Evolutionary conservation across 2,329 filamentous ascomycete genomes (phyloP), one percentile per base, ranked within the genome.

Genomic region (Nothomitra cinnamomea): DNA sequence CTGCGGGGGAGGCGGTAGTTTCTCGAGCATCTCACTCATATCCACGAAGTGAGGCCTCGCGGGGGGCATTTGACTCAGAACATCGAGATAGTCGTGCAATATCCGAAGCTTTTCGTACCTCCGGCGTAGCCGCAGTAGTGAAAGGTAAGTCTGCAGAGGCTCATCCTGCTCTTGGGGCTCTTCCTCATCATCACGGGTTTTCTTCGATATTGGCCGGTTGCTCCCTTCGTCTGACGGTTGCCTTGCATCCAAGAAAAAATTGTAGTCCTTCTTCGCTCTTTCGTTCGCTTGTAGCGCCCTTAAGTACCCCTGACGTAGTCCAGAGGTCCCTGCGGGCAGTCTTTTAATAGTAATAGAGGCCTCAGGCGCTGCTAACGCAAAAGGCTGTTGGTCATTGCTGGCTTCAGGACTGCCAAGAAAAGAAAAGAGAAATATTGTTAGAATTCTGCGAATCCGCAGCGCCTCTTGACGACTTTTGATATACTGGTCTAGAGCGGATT

Each of bases 221-320:
- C 57, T 58, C 54, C 55, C 3, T 15, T 53, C 35, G 21, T 60
- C 62, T 41, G 60, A 7, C 24, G 36, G 21, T 55, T 42, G 17
- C 56, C 58, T 57, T 17, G 64, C 63, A 17, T 68, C 59, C 25
- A 64, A 62, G 17, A 69, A 65, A 17, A 10, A 49, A 13, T 35
- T n/a, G 57, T 76, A 77, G 50, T 75, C 70, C 38, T 67, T 66
- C 19, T 69, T 70, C 1, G 77, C 77, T 51, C 71, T 69, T 15
- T 73, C 57, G 59, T 81, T 79, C 17, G 69, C 71, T 54, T 69
- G 68, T 4, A 80, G 61, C 1, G 75, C 76, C 48, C 74, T 71
- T 28, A 80, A 60, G 57, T 80, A 83, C 35, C 76, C 72, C 58
- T 68, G 70, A 51, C 78, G 73, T 15, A 74, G 61, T 1, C 75